These are phyloP conservation scores for Mycena galopus DNA, from an alignment of 768 basidiomycete species.

Conservation along the genomic window DNA sequence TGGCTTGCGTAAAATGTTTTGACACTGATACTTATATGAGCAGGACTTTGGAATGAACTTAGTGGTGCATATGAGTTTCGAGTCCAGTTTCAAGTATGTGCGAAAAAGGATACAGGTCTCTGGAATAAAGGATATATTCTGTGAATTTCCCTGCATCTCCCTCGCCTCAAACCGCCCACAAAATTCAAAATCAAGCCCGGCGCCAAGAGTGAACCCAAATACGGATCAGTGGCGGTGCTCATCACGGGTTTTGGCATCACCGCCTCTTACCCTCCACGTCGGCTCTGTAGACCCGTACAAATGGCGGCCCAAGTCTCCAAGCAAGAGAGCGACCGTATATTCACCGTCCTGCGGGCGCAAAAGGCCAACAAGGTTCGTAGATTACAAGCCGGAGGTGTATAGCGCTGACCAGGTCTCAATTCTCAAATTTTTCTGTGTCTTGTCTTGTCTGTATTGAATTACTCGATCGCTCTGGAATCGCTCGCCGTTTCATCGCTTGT, in stretches of 20 bases:
- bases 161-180: no score
- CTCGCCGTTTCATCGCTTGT: not conserved
- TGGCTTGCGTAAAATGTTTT: no score
- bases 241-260: constrained; percentile 9
- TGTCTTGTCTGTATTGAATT: not conserved
- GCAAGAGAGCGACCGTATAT: constrained; percentile 88
- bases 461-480: not conserved
- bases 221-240: constrained; percentile 3
- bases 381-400: not conserved
- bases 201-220: no score
- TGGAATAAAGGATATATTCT: no score
- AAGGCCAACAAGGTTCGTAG: constrained; percentile 86
- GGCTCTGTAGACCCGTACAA: not conserved
- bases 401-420: constrained; percentile 3
- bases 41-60: no score
- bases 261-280: constrained; percentile 19
- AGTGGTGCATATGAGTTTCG: no score
- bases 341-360: constrained; percentile 84
- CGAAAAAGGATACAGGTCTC: no score
- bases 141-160: no score
- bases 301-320: constrained; percentile 84
- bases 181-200: no score
- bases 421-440: not conserved
- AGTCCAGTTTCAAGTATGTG: no score
- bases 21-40: no score